Evolutionary conservation across 257 asterid genomes (phyloP).

Genomic region (Haberlea rhodopensis): DNA sequence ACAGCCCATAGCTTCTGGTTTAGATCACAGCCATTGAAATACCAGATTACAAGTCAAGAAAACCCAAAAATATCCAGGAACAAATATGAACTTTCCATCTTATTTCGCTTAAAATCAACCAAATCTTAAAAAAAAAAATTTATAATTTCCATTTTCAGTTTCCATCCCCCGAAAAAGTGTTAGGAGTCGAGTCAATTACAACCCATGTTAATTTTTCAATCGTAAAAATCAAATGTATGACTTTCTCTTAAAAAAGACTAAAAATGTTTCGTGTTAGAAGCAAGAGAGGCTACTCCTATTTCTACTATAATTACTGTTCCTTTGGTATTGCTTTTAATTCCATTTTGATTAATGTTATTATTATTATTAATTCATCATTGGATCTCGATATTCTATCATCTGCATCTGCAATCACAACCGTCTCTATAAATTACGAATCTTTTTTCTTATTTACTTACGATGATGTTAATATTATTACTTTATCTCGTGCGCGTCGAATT

Average conservation of each 20-base stretch:
- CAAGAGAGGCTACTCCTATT: slow-evolving; percentile 39
- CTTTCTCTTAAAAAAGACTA: slow-evolving; percentile 7
- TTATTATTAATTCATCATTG: slow-evolving; percentile 29
- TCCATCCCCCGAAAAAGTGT: not conserved
- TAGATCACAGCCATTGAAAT: slow-evolving; percentile 29
- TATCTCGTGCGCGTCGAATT: slow-evolving; percentile 36
- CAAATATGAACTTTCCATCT: slow-evolving; percentile 29
- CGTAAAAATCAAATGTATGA: too few relatives aligned
- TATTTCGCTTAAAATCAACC: slow-evolving; percentile 17
- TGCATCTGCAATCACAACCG: slow-evolving; percentile 46
- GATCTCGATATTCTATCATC: slow-evolving; percentile 36
- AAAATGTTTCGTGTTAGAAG: slow-evolving; percentile 43
- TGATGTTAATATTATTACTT: slow-evolving; percentile 15
- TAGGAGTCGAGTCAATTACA: not conserved
- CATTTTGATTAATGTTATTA: slow-evolving; percentile 21
- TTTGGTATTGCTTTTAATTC: slow-evolving; percentile 45
- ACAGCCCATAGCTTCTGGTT: slow-evolving; percentile 22
- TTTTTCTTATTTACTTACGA: slow-evolving; percentile 7
- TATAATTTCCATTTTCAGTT: too few relatives aligned
- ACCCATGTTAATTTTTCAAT: not conserved
- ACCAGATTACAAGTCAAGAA: slow-evolving; percentile 36
- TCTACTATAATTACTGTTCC: slow-evolving; percentile 30
- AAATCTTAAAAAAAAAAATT: not conserved
- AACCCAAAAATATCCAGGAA: slow-evolving; percentile 44
- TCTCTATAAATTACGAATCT: slow-evolving; percentile 35